phyloP scores from a whole-genome alignment of 495 filamentous ascomycete genomes.

The Aspergillus egyptiacus region DNA sequence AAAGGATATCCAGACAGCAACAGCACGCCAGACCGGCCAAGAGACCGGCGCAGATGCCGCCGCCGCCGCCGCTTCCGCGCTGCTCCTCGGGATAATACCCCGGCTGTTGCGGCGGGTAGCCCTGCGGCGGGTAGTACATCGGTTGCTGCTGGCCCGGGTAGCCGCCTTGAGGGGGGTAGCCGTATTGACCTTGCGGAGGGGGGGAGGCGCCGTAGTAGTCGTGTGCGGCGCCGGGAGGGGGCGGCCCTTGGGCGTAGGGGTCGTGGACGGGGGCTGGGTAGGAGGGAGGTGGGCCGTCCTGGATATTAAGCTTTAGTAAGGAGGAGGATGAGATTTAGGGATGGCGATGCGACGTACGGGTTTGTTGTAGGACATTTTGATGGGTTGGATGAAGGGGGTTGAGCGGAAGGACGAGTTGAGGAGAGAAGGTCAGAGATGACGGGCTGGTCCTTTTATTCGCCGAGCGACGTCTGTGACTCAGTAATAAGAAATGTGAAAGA shows the following conservation, averaged over 20 bases:
- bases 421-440: not conserved
- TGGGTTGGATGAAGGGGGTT: not conserved
- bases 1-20: constrained; percentile 51
- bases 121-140: constrained; percentile 41
- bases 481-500: not conserved
- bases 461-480: no score
- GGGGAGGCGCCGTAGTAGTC: constrained; percentile 29
- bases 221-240: constrained; percentile 23
- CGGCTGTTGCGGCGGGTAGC: constrained; percentile 38
- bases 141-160: constrained; percentile 26
- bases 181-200: constrained; percentile 25
- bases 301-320: constrained; percentile 12
- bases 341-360: constrained; percentile 22
- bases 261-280: constrained; percentile 32
- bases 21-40: constrained; percentile 47
- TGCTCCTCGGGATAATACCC: constrained; percentile 38
- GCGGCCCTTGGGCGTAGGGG: constrained; percentile 23
- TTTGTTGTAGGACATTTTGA: constrained; percentile 34
- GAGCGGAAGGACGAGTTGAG: not conserved
- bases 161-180: constrained; percentile 6
- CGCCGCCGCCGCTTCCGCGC: constrained; percentile 26
- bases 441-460: no score
- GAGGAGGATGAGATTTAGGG: not conserved
- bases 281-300: constrained; percentile 39
- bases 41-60: constrained; percentile 44